These are phyloP conservation scores for Eutrema yunnanense DNA, from an alignment of 345 rosid species.

Conservation along the genomic window DNA sequence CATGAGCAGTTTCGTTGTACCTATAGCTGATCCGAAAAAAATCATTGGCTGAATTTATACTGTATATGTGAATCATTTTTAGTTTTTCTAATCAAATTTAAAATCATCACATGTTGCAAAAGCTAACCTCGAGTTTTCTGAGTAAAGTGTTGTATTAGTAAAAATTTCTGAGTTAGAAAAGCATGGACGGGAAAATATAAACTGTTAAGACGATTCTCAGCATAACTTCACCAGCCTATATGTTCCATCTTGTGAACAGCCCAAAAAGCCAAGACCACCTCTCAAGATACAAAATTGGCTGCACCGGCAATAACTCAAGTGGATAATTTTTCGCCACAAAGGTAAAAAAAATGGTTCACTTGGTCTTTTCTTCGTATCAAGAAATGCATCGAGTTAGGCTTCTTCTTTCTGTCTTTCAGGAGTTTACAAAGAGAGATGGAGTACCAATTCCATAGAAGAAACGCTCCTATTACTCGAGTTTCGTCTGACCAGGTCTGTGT, in stretches of 20 bases:
- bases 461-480: conserved; percentile 44
- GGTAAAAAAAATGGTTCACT: conserved; percentile 2
- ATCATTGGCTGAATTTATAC: no score
- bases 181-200: neutral
- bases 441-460: conserved; percentile 18
- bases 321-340: neutral
- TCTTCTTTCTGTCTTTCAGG: neutral
- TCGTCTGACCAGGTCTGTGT: conserved; percentile 61
- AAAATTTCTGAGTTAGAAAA: neutral
- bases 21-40: no score
- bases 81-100: no score
- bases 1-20: no score
- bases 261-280: conserved; percentile 6
- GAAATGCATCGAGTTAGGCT: neutral
- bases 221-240: neutral
- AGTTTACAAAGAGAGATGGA: conserved; percentile 37
- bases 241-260: conserved; percentile 16
- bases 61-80: no score
- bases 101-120: no score
- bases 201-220: neutral
- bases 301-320: neutral
- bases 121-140: no score
- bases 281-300: conserved; percentile 8
- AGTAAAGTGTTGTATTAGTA: neutral
- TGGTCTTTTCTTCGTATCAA: neutral